These are phyloP conservation scores for Buddleja alternifolia DNA, from an alignment of 257 asterid genomes.

Conservation along the genomic window DNA sequence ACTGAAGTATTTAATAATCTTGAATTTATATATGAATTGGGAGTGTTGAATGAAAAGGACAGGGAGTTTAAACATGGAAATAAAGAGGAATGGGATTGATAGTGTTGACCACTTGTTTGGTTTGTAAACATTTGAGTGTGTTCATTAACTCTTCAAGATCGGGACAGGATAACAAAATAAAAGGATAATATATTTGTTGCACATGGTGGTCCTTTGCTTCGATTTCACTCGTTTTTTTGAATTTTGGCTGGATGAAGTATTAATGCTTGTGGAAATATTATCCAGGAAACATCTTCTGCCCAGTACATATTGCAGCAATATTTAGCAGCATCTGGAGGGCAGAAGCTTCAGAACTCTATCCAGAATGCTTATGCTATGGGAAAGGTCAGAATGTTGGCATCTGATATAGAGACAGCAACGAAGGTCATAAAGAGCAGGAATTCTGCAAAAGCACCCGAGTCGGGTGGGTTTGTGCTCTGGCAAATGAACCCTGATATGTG, in stretches of 20 bases:
- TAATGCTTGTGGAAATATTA: conserved; percentile 6
- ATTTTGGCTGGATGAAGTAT: not conserved
- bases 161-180: no score
- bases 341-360: conserved; percentile 63
- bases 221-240: not conserved
- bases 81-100: not conserved
- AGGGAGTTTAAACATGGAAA: not conserved
- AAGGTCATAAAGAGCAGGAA: conserved; percentile 67
- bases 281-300: conserved; percentile 82
- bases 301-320: conserved; percentile 86
- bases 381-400: conserved; percentile 72
- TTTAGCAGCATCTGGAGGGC: conserved; percentile 80
- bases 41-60: not conserved
- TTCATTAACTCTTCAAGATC: conserved; percentile 22
- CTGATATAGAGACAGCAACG: conserved; percentile 77
- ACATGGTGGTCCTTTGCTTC: conserved; percentile 33
- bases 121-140: conserved; percentile 25
- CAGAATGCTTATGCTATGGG: conserved; percentile 88
- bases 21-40: not conserved
- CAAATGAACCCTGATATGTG: conserved; percentile 87
- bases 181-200: conserved; percentile 23
- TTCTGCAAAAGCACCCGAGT: conserved; percentile 55
- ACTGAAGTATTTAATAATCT: not conserved
- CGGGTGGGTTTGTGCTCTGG: conserved; percentile 84
- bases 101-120: conserved; percentile 20